Base-by-base conservation (phyloP, 257 asterid genomes). In the Avicennia marina region DNA sequence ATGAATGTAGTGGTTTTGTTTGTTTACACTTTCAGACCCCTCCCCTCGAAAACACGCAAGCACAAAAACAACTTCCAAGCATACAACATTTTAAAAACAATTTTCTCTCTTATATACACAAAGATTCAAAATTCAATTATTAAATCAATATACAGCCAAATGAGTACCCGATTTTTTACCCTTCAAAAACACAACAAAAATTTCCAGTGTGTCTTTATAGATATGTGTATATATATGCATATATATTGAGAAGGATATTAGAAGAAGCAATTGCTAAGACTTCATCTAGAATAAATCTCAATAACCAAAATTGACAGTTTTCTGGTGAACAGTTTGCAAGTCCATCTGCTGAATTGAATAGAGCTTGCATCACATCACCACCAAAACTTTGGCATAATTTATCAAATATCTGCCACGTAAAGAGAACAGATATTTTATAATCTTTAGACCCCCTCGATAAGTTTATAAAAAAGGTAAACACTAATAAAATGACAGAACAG, bases 311-410 rank as follows among this genome's bases (percentile, higher is more conserved):
- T 44, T 66, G 75, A 69, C 72, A 48, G 72, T 65, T 70, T 61
- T 93, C 97, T 0, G 82, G 74, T 25, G 97, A 67, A 74, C 87
- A 78, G 75, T 66, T 80, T 21, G 94, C 94, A 69, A 93, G 97
- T 41, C 84, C 97, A 57, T 86, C 89, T 19, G 99, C 95, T 56
- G 99, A 72, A 68, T 72, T 72, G 73, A 93, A 93, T 60, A 93
- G 79, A 46, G 97, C 77, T 76, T 89, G 89, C 94, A 93, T 77
- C 11, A 93, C 95, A 73, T 93, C 97, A 64, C 97, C 96, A 52
- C 84, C 91, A 80, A 93, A 86, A 81, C 83, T 93, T 83, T 93
- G 99, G 75, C 81, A 89, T 50, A 89, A 73, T 71, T 75, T 93
- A 84, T 93, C 99, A 76, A 93, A 93, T 75, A 93, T 78, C 99